phyloP scores from a whole-genome alignment of 1,284 basidiomycete genomes.

The Naganishia sp. region DNA sequence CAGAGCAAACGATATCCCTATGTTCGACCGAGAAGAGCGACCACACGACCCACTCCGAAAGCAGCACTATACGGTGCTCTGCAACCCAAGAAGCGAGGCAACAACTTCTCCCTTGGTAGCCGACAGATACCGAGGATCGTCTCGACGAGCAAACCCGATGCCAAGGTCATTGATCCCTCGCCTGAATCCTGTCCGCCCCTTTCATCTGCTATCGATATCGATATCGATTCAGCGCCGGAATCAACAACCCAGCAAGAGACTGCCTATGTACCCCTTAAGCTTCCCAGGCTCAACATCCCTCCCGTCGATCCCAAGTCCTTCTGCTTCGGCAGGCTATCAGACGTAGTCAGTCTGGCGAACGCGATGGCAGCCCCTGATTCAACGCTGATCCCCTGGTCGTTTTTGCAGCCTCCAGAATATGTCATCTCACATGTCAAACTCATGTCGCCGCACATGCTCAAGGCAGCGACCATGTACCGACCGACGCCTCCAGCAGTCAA shows the following conservation, averaged over 20 bases:
- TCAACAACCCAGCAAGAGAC: background rate
- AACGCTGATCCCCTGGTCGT: too few species aligned
- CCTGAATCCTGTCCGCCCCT: background rate
- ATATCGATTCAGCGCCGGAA: background rate
- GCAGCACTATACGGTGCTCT: background rate
- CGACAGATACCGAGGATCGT: constrained; percentile 3
- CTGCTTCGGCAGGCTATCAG: constrained; percentile 16
- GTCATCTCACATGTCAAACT: constrained; percentile 5
- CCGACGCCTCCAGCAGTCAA: background rate
- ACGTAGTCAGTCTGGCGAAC: background rate
- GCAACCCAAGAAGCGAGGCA: constrained; percentile 12
- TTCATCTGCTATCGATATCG: background rate
- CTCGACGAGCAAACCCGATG: background rate
- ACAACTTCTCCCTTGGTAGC: constrained; percentile 23
- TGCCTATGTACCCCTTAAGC: constrained; percentile 17
- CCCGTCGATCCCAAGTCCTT: constrained; percentile 4
- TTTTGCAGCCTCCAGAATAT: constrained; percentile 9
- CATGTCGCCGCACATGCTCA: constrained; percentile 13
- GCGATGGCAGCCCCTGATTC: background rate
- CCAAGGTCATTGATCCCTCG: background rate
- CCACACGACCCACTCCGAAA: constrained; percentile 3
- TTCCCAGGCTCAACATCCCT: constrained; percentile 16
- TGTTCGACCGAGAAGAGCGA: constrained; percentile 20
- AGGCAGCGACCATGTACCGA: constrained; percentile 16
- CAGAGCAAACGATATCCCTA: constrained; percentile 18